Conservation (phyloP, 768 basidiomycete species). For the Termitomyces sp. region DNA sequence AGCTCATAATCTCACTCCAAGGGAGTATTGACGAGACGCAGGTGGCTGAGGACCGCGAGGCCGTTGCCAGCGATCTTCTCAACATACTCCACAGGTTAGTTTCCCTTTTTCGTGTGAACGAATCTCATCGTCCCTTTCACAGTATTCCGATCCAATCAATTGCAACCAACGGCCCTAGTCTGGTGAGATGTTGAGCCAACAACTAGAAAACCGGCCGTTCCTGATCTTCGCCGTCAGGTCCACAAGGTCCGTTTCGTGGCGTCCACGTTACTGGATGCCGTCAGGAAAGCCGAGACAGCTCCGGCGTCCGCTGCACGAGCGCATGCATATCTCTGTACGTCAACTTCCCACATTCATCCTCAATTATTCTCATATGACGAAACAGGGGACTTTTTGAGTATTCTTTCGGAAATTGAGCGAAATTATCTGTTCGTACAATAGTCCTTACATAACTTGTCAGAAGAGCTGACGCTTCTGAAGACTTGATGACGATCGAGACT, state of each 20-base stretch:
- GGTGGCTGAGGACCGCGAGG: constrained; percentile 70
- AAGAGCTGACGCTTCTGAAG: constrained; percentile 24
- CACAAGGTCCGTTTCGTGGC: constrained; percentile 94
- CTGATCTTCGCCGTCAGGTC: constrained; percentile 41
- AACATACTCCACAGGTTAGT: constrained; percentile 75
- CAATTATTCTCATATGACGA: constrained; percentile 2
- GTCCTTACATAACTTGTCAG: constrained; percentile 1
- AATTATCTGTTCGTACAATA: constrained; percentile 67
- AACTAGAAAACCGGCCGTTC: constrained; percentile 1
- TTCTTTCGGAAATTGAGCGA: constrained; percentile 86
- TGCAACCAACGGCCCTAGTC: constrained; percentile 79
- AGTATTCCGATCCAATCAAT: constrained; percentile 93
- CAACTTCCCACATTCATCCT: background rate
- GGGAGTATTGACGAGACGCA: constrained; percentile 58
- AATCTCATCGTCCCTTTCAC: constrained; percentile 3
- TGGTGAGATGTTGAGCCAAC: constrained; percentile 30
- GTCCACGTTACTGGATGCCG: constrained; percentile 80
- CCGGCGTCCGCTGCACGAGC: constrained; percentile 80
- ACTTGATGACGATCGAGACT: constrained; percentile 67
- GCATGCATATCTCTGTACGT: constrained; percentile 80
- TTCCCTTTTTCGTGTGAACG: background rate
- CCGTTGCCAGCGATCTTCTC: constrained; percentile 81
- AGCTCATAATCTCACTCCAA: constrained; percentile 65
- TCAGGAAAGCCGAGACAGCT: constrained; percentile 74
- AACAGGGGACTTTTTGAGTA: constrained; percentile 87